Percentiles rank a stretch among this genome's conserved stretches.
Evolutionary conservation across 495 filamentous ascomycete genomes (phyloP).

Genomic region (Aspergillus diversus): DNA sequence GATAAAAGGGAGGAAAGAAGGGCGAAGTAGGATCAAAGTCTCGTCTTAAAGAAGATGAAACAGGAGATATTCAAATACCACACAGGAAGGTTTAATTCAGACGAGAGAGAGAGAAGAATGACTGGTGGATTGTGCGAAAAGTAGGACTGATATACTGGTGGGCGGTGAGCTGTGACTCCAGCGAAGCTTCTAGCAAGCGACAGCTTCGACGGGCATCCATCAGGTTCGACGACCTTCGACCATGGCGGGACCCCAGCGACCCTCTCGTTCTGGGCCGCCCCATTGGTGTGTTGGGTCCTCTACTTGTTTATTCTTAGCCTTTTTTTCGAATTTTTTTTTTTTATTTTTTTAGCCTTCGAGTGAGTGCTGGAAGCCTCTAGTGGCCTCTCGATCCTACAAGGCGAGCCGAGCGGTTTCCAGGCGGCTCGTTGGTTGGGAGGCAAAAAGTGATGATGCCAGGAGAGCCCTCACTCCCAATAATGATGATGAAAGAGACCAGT

Average conservation of each 20-base stretch:
- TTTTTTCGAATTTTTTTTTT: background rate
- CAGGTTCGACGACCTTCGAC: slow-evolving; percentile 46
- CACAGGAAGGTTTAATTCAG: slow-evolving; percentile 11
- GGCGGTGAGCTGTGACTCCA: slow-evolving; percentile 47
- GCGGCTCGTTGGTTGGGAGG: background rate
- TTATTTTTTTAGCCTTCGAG: background rate
- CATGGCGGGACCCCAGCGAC: background rate
- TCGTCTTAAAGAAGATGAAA: slow-evolving; percentile 8
- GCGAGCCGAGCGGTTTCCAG: background rate
- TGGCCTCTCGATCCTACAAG: background rate
- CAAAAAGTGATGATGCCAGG: background rate
- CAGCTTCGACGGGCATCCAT: slow-evolving; percentile 48
- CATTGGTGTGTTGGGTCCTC: slow-evolving; percentile 4
- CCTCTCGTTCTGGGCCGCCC: slow-evolving; percentile 22
- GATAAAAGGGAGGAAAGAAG: slow-evolving; percentile 20
- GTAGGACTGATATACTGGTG: slow-evolving; percentile 47
- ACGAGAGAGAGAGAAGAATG: slow-evolving; percentile 19
- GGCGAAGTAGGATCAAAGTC: slow-evolving; percentile 21
- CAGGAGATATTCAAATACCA: slow-evolving; percentile 6
- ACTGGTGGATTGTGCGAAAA: slow-evolving; percentile 35
- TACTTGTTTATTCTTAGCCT: background rate
- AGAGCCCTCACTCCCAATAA: background rate
- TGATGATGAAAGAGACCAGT: background rate
- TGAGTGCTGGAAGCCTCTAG: background rate
- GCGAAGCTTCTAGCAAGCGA: slow-evolving; percentile 50